Evolutionary conservation across 345 rosid species (phyloP).

Genomic region (Lepidium didymum): DNA sequence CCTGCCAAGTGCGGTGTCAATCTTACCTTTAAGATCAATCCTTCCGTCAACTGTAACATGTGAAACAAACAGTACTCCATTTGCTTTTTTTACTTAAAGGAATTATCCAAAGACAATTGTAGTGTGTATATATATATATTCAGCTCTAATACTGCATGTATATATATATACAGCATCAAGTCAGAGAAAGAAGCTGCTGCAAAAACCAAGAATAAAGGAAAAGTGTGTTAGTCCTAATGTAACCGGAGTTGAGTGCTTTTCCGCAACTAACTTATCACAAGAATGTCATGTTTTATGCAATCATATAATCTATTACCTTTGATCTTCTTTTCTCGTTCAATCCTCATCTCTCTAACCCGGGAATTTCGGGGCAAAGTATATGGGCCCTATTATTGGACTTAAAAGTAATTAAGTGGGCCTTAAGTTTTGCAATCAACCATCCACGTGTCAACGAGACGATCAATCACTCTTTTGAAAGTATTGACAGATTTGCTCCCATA

Average conservation of each 20-base stretch:
- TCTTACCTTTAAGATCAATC: constrained; percentile 37
- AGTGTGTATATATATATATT: background rate
- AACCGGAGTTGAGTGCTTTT: background rate
- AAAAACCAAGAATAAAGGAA: background rate
- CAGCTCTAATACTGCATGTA: background rate
- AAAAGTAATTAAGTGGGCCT: background rate
- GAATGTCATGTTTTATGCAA: background rate
- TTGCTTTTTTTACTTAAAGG: background rate
- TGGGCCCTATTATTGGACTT: background rate
- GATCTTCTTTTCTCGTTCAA: no score
- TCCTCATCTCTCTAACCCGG: background rate
- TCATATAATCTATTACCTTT: background rate
- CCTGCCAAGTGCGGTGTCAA: constrained; percentile 35
- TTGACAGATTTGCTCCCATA: background rate
- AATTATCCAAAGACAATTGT: background rate
- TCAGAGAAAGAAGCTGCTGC: background rate
- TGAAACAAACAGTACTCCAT: background rate
- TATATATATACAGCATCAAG: background rate
- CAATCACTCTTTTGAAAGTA: background rate
- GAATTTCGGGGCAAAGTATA: background rate
- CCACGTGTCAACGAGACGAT: background rate
- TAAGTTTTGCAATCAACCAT: background rate
- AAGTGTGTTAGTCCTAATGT: background rate
- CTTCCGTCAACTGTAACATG: constrained; percentile 39
- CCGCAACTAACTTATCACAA: background rate